Base-by-base conservation (phyloP, 2,329 filamentous ascomycete species). In the Aureobasidium lini region DNA sequence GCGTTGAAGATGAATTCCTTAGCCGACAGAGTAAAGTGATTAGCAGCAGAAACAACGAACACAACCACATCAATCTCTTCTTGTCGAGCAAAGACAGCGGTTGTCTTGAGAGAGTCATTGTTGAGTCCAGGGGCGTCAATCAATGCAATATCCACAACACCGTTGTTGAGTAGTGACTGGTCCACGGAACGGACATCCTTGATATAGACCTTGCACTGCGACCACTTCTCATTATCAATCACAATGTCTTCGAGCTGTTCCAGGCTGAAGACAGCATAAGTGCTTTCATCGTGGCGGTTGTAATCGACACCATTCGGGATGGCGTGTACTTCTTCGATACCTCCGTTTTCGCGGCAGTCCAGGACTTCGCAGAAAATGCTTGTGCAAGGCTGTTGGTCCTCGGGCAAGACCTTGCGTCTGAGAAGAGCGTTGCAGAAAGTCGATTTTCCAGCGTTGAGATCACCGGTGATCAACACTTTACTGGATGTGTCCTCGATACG, bases 11-110 rank as follows among this genome's bases (percentile, higher is more conserved):
- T 96, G 69, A 99, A 99, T 68, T 99, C 94, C 74, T 89, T 95
- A n/a, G 94, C 92, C 0, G 94, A 96, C 58, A 95, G 85, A 0
- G 94, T 99, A 70, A 99, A 97, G 74, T 99, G 94, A 65, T 99
- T 99, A 29, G 93, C 91, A 2, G 94, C 94, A 10, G 92, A 96
- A 5, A 99, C 94, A 36, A 99, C 94, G 67, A 99, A 99, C 0
- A 99, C 92, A 1, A 99, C 94, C 0, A 99, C 94, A 67, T 99
- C 94, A 64, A 99, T 99, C 74, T 99, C 94, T 72, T 99, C 94
- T 70, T 99, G 94, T 60, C 94, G 83, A 28, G 94, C 94, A 72
- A 99, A 99, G 6, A 99, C 89, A 18, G 94, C 94, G 1, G 94
- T 99, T 0, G 94, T 99, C 76, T 97, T 95, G 47, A 96, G 85